Evolutionary conservation across 768 basidiomycete species (phyloP).

Genomic region (Lentinus brumalis): DNA sequence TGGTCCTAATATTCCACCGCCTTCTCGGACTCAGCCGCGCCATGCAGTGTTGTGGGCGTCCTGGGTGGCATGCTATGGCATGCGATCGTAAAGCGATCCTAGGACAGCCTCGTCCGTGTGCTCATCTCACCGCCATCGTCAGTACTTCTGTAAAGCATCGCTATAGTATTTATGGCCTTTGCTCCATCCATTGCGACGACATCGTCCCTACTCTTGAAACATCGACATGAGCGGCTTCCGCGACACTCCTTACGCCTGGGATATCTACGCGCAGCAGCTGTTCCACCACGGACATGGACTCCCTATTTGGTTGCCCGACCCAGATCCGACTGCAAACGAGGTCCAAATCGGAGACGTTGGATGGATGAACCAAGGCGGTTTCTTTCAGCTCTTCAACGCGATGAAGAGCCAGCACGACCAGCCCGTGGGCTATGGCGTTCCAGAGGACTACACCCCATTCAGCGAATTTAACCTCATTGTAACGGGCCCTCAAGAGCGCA

Average conservation of each 20-base stretch:
- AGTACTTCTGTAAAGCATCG: no score
- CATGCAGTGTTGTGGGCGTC: no score
- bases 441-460: conserved; percentile 9
- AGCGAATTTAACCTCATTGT: background rate
- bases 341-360: conserved; percentile 22
- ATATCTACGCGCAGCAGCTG: conserved; percentile 13
- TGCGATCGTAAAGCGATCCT: no score
- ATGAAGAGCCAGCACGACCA: background rate
- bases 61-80: no score
- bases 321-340: conserved; percentile 1
- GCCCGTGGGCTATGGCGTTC: background rate
- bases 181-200: no score
- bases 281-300: conserved; percentile 14
- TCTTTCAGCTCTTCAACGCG: conserved; percentile 13
- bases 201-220: no score
- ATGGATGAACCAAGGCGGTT: conserved; percentile 5
- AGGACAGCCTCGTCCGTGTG: no score
- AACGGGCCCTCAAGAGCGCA: background rate
- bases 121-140: no score
- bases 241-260: background rate
- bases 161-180: no score
- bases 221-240: no score
- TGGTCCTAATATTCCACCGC: no score
- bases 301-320: conserved; percentile 19
- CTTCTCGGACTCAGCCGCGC: no score